Base-by-base conservation (phyloP, 2,329 filamentous ascomycete species). In the Talaromyces sp. region DNA sequence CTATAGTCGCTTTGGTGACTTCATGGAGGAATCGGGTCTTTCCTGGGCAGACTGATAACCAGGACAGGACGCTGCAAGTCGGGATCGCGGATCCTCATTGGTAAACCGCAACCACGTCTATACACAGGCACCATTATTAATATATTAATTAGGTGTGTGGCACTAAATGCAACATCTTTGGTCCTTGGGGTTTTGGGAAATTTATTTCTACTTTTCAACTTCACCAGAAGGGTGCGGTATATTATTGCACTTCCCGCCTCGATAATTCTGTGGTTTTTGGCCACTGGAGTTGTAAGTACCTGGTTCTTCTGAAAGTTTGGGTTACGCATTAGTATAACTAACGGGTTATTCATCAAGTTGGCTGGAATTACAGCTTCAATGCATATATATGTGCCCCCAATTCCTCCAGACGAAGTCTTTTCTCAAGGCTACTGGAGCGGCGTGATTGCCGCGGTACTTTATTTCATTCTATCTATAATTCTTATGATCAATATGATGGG, bases 401-500 rank as follows among this genome's bases (percentile, higher is more conserved):
- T 81, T 68, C 55, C 72, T 57, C 70, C 78, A 60, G 64, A 82
- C 79, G 65, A 85, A 64, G 77, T 77, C 0, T 88, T 90, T 81
- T 92, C 90, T 0, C 90, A 96, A 73, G 91, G 91, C 0, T 96
- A 90, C 70, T 96, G 88, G 83, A 96, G 96, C 70, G 92, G 87
- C 28, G 82, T 96, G 19, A 91, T 91, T 67, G 88, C 92, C 2
- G 90, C 92, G 6, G 78, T 85, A 2, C 82, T 96, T 22, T 96
- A 96, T 75, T 89, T 93, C 60, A 71, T 93, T 17, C 88, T 90
- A 58, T 89, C 90, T 0, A 85, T 88, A 53, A 82, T 96, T 42
- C 86, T 96, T 74, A 84, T 89, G 65, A 75, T 91, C 60, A 96
- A 93, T 25, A 91, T 93, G 77, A 82, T 88, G 60, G 92, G 92